Evolutionary conservation across 495 filamentous ascomycete species (phyloP).

Genomic region (Pseudevernia furfuracea): DNA sequence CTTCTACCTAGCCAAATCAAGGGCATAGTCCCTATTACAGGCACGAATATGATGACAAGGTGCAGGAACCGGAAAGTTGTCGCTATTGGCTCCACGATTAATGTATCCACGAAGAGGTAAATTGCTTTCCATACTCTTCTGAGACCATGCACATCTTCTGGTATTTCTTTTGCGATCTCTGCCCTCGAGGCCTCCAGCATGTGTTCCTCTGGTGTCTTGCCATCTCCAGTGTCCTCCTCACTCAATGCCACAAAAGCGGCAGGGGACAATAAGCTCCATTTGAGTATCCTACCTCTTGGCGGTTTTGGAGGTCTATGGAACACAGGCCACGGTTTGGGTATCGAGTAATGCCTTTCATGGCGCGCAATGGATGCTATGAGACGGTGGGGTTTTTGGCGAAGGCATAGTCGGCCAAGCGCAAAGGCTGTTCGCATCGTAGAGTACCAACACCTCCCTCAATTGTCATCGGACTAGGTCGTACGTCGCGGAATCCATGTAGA

Average conservation of each 20-base stretch:
- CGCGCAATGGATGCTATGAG: slow-evolving; percentile 18
- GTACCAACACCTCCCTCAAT: background rate
- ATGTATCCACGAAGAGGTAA: slow-evolving; percentile 57
- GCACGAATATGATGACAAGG: slow-evolving; percentile 80
- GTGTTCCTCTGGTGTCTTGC: slow-evolving; percentile 67
- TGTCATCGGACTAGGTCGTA: background rate
- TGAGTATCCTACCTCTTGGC: slow-evolving; percentile 28
- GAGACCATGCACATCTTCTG: slow-evolving; percentile 51
- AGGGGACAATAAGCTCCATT: slow-evolving; percentile 44
- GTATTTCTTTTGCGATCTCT: slow-evolving; percentile 62
- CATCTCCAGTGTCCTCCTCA: slow-evolving; percentile 53
- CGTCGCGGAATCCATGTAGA: background rate
- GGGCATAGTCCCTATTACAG: slow-evolving; percentile 74
- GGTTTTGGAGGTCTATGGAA: slow-evolving; percentile 22
- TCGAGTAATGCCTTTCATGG: slow-evolving; percentile 30
- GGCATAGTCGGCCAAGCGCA: slow-evolving; percentile 47
- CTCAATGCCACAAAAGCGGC: slow-evolving; percentile 66
- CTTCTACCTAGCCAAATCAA: slow-evolving; percentile 68
- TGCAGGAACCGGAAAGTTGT: slow-evolving; percentile 82
- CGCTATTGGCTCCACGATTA: slow-evolving; percentile 77
- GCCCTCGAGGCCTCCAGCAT: slow-evolving; percentile 76
- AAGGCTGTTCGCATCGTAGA: slow-evolving; percentile 48
- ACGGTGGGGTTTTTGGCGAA: slow-evolving; percentile 30
- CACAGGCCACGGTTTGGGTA: slow-evolving; percentile 15
- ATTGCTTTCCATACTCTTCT: slow-evolving; percentile 45